Base-by-base conservation (phyloP, 2,329 filamentous ascomycete species). In the Colletotrichum sp. region DNA sequence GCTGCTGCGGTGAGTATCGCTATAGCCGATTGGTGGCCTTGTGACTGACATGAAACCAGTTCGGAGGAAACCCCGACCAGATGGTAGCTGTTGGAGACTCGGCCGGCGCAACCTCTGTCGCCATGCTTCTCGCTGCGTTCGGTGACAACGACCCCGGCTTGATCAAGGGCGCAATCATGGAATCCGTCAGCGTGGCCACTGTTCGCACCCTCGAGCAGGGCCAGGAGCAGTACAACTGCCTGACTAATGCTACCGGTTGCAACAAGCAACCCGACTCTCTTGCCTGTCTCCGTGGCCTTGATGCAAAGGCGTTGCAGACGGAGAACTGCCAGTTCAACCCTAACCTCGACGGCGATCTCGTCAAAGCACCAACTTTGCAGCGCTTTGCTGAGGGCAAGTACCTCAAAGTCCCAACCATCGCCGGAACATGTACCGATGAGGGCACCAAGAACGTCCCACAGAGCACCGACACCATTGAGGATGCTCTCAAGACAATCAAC, bases 31-130 rank as follows among this genome's bases (percentile, higher is more conserved):
- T n/a, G 12, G 18, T 1, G 61, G n/a, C n/a, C n/a, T n/a, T n/a
- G n/a, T 24, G 43, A 21, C 34, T 64, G 8, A 72, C 48, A 5
- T 32, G 43, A 5, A n/a, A 70, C 78, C 2, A 90, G 82, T 96
- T 96, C 78, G 94, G 94, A 6, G 94, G 94, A 28, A 86, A 95
- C 78, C 92, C 93, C 2, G 80, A 86, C 1, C 93, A 94, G 78
- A 92, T 95, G 12, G 91, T 93, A 0, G 84, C 95, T 1, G 93
- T 91, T 18, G 94, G 94, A 12, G 91, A 89, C 77, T 94, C 92
- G 69, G 93, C 94, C 3, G 94, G 94, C 5, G 94, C 88, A 5
- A 91, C 88, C 2, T 92, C 92, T 6, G 88, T 95, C n/a, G 89
- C 87, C 32, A 86, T 94, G 43, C 92, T 94, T 28, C 86, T 95